These are phyloP conservation scores for Emericellopsis terricola DNA, from an alignment of 495 filamentous ascomycete species.

Conservation along the genomic window DNA sequence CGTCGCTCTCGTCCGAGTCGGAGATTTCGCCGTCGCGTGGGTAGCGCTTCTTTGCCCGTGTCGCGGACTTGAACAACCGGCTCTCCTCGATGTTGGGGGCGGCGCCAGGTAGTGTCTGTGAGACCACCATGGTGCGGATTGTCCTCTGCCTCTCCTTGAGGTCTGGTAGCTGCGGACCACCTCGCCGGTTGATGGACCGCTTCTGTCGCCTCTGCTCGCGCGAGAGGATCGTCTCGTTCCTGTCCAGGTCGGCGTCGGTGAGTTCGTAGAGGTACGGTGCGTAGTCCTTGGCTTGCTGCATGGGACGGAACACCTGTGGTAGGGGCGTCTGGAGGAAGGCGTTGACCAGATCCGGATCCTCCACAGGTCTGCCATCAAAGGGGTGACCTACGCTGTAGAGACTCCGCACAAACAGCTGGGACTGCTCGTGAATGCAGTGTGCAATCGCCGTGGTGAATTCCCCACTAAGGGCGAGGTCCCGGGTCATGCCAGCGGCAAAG, in stretches of 20 bases:
- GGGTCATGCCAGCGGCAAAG: slow-evolving; percentile 76
- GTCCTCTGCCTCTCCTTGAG: slow-evolving; percentile 88
- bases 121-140: slow-evolving; percentile 78
- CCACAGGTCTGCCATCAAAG: slow-evolving; percentile 85
- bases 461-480: slow-evolving; percentile 79
- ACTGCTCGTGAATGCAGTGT: slow-evolving; percentile 89
- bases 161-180: slow-evolving; percentile 87
- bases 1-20: slow-evolving; percentile 74
- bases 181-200: slow-evolving; percentile 80
- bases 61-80: slow-evolving; percentile 57
- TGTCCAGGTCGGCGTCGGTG: slow-evolving; percentile 77
- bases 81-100: slow-evolving; percentile 65
- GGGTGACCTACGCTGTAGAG: slow-evolving; percentile 85
- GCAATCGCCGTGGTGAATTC: slow-evolving; percentile 97
- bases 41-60: slow-evolving; percentile 33
- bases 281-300: slow-evolving; percentile 82
- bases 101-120: slow-evolving; percentile 74
- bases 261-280: slow-evolving; percentile 86
- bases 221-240: slow-evolving; percentile 78
- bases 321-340: slow-evolving; percentile 79
- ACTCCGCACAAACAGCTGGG: slow-evolving; percentile 81
- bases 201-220: slow-evolving; percentile 89
- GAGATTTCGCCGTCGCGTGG: slow-evolving; percentile 61
- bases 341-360: slow-evolving; percentile 71
- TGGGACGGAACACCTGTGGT: slow-evolving; percentile 65